Base-by-base conservation (phyloP, 106 monocot genomes). In the Gastrodia elata region DNA sequence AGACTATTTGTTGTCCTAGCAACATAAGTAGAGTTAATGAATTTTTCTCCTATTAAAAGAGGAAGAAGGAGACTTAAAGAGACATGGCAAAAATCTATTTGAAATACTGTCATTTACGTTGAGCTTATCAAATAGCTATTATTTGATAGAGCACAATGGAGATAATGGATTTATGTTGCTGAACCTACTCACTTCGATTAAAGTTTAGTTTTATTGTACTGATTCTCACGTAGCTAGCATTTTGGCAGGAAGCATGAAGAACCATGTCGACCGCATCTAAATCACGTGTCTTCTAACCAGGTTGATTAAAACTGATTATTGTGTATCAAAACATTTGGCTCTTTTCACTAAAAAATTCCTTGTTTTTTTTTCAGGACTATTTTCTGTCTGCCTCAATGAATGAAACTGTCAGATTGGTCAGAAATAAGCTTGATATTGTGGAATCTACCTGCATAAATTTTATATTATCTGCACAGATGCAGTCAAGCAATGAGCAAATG, bases 381-480 rank as follows among this genome's bases (percentile, higher is more conserved):
- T 97, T 97, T 74, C 61, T 87, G 57, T 84, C 79, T 16, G 30
- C 83, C 30, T 97, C 96, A 28, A 97, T 97, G 96, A 97, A 97
- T 57, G 38, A 78, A 72, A 97, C 96, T 35, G 96, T 92, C 52
- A 80, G 55, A 64, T 70, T 92, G 43, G 90, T 97, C 37, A 88
- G 92, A 26, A 84, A 86, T 38, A 92, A 92, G 71, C 90, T 97
- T 75, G 92, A 97, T n/a, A 87, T 86, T 92, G 92, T 6, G 22
- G 35, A 18, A 6, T 36, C 30, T 36, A 18, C 39, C 55, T 78
- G 27, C 11, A 25, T 15, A 26, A 22, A 56, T 73, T 30, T 5
- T 15, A 61, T 2, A 76, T n/a, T 40, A 65, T 18, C 48, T 57
- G 33, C 57, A 26, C 80, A 97, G 96, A 86, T 97, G 78, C 80